phyloP scores from a whole-genome alignment of 176 grass and related monocot species.

The Oryza glumipatula region DNA sequence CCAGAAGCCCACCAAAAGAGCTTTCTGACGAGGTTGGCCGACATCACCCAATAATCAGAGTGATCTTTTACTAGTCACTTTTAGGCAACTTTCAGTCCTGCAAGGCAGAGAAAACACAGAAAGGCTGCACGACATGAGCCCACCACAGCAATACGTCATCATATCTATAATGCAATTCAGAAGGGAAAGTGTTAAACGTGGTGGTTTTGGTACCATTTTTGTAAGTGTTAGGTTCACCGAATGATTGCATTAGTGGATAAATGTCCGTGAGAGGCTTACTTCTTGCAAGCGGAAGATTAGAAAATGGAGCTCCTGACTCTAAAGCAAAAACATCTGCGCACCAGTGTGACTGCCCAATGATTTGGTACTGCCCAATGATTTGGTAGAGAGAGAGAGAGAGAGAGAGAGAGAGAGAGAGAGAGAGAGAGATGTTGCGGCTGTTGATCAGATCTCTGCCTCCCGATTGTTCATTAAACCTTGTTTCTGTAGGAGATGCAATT shows the following conservation, averaged over 20 bases:
- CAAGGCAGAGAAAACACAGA: slow-evolving; percentile 13
- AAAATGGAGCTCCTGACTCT: slow-evolving; percentile 17
- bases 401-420: neutral
- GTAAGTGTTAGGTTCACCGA: neutral
- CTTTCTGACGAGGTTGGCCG: neutral
- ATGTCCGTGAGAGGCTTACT: slow-evolving; percentile 8
- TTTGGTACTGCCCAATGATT: neutral
- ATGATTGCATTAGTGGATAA: slow-evolving; percentile 12
- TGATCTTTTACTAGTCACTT: neutral
- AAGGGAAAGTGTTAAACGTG: slow-evolving; percentile 2
- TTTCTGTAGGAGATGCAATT: slow-evolving; percentile 1
- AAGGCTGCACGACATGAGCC: slow-evolving; percentile 20
- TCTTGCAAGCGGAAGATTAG: neutral
- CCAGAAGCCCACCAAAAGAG: slow-evolving; percentile 23
- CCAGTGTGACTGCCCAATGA: neutral
- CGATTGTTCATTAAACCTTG: neutral
- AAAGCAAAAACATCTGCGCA: neutral
- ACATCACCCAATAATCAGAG: neutral
- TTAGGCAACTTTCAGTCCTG: slow-evolving; percentile 32
- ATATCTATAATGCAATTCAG: neutral
- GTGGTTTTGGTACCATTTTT: neutral
- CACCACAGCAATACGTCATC: neutral
- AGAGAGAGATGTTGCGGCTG: neutral
- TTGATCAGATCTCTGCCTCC: neutral
- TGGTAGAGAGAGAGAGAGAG: too few relatives aligned